phyloP scores from a whole-genome alignment of 345 rosid species.

The Brassica incana region DNA sequence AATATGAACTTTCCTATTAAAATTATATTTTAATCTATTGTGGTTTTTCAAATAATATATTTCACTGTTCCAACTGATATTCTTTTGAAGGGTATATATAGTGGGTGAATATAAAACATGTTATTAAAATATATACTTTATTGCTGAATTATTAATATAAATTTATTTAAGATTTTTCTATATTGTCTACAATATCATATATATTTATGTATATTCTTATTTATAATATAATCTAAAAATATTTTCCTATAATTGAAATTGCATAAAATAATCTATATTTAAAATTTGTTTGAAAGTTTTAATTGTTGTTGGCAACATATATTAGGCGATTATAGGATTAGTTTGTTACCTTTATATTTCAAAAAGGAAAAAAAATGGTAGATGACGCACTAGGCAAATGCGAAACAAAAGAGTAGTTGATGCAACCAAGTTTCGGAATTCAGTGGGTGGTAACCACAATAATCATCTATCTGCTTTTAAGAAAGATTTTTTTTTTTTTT shows the following conservation, averaged over 20 bases:
- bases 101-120: too few relatives aligned
- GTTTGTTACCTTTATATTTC: neutral
- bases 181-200: neutral
- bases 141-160: too few relatives aligned
- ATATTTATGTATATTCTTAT: neutral
- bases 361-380: neutral
- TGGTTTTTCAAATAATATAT: too few relatives aligned
- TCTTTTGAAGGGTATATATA: too few relatives aligned
- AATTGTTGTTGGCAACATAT: neutral
- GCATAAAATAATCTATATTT: neutral
- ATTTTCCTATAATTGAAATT: neutral
- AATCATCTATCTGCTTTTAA: neutral
- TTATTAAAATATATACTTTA: too few relatives aligned
- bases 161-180: too few relatives aligned
- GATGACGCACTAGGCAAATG: neutral
- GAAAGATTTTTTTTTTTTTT: neutral
- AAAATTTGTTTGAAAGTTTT: neutral
- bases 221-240: neutral
- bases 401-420: neutral
- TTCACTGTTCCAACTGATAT: too few relatives aligned
- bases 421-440: neutral
- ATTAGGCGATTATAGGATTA: neutral
- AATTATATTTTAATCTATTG: too few relatives aligned
- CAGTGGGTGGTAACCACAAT: neutral
- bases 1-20: too few relatives aligned